Evolutionary conservation across 768 basidiomycete species (phyloP).

Genomic region (Polyporus arcularius): DNA sequence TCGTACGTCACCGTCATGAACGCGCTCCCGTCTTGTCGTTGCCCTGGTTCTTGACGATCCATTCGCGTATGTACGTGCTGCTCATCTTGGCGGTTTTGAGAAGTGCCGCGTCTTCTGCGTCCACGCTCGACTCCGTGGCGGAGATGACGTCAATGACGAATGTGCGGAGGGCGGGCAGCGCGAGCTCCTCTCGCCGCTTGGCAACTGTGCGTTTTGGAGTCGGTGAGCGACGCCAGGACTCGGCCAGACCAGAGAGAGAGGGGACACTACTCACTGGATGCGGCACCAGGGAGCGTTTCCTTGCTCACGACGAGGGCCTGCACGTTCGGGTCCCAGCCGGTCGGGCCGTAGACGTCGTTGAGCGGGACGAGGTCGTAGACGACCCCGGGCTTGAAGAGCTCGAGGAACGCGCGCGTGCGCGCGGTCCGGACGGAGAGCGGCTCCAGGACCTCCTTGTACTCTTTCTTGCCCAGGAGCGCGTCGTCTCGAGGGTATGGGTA

Average conservation of each 20-base stretch:
- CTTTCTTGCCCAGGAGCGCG: constrained; percentile 67
- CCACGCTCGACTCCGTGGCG: constrained; percentile 55
- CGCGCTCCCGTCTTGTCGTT: background rate
- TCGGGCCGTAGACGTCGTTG: constrained; percentile 88
- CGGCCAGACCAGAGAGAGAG: background rate
- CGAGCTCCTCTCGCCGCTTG: constrained; percentile 52
- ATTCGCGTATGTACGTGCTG: constrained; percentile 88
- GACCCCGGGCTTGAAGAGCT: constrained; percentile 66
- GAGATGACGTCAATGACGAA: constrained; percentile 93
- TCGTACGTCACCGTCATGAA: background rate
- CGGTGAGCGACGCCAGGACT: background rate
- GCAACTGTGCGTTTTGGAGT: constrained; percentile 51
- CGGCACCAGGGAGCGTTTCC: constrained; percentile 81
- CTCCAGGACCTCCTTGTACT: constrained; percentile 68
- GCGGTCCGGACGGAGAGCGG: constrained; percentile 54
- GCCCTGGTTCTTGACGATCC: constrained; percentile 54
- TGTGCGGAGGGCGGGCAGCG: constrained; percentile 59
- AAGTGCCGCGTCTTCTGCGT: constrained; percentile 64
- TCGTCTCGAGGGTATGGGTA: constrained; percentile 50
- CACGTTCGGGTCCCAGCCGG: constrained; percentile 83
- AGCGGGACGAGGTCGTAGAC: constrained; percentile 72
- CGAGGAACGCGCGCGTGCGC: constrained; percentile 67
- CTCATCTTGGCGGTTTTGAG: constrained; percentile 88
- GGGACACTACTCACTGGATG: constrained; percentile 55
- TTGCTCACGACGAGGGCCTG: constrained; percentile 90